Evolutionary conservation across 768 basidiomycete genomes (phyloP), one percentile per base, ranked within the genome.

Genomic region (Mycena maculata): DNA sequence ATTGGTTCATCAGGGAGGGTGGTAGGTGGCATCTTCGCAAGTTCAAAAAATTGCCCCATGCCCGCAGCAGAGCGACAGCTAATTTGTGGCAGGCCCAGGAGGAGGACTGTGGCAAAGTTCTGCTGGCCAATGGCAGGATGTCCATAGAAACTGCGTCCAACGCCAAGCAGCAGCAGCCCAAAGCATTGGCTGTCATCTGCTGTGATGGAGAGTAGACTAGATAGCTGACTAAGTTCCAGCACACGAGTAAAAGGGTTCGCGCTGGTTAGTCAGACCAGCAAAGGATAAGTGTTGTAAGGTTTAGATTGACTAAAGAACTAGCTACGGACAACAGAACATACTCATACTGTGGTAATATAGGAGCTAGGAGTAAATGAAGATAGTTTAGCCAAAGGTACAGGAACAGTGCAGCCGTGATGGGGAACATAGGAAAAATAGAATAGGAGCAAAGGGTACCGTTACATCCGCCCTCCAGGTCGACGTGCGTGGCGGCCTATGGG

Each of bases 1-100:
- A 58, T 36, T 58, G 56, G 56, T 58, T 58, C 36, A 58, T 58
- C 44, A 42, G 56, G 56, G 56, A 58, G 44, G 56, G 56, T 45
- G 56, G 56, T 28, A 45, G 44, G 42, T 58, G 56, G 56, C 44
- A 13, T 58, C 42, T 58, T 58, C 56, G 56, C 42, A 23, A 58
- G 30, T 58, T 58, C 44, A 58, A 33, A 23, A 58, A 58, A 58
- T 58, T 42, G 27, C 56, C 56, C 30, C 42, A 13, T 31, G 56
- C 56, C 56, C 56, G 44, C 56, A 33, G 42, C 22, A 42, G 56
- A 58, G 56, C 42, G 56, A 36, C 3, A 56, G 25, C 54, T 56
- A 56, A 56, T 18, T 27, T 56, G 41, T 56, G 54, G 54, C 54
- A 23, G 54, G 54, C 30, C 25, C 54, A 56, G 54, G 54, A 41